These are phyloP conservation scores for Pseudogymnoascus sp. DNA, from an alignment of 2,329 filamentous ascomycete species.

Conservation along the genomic window DNA sequence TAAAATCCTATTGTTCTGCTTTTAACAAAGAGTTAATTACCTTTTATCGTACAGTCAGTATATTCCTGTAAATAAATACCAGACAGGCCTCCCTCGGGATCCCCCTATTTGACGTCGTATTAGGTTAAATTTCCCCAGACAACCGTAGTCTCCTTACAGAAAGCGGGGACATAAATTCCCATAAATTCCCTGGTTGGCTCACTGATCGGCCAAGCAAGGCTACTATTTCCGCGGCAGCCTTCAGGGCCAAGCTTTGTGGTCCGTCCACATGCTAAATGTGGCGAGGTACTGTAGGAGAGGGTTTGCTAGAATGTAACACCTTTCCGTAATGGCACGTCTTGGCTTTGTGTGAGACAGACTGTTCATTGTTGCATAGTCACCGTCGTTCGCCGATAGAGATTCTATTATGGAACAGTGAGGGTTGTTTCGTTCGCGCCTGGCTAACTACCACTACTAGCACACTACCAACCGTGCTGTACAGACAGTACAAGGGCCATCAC, in stretches of 20 bases:
- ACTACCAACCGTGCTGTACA: not conserved
- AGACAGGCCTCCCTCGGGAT: not conserved
- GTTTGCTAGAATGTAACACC: not conserved
- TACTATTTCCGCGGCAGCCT: not conserved
- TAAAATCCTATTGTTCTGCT: not conserved
- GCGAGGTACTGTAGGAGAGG: not conserved
- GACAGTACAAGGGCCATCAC: not conserved
- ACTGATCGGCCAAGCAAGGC: conserved; percentile 4
- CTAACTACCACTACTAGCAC: not conserved
- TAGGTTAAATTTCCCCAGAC: not conserved
- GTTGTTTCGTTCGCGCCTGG: not conserved
- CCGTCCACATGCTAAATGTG: conserved; percentile 1
- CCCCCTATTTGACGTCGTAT: not conserved
- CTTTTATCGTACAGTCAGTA: too few relatives aligned
- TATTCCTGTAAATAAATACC: not conserved
- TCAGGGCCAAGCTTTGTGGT: not conserved
- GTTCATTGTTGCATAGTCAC: not conserved
- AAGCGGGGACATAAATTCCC: not conserved
- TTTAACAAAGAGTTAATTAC: not conserved
- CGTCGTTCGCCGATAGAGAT: not conserved
- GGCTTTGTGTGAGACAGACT: not conserved
- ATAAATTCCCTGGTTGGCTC: not conserved
- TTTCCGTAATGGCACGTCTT: not conserved
- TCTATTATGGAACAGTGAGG: not conserved
- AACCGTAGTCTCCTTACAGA: not conserved